Percentiles rank a stretch among this genome's conserved stretches.
phyloP scores from a whole-genome alignment of 192 early-diverging fungal genomes.

The Obelidium mucronatum region DNA sequence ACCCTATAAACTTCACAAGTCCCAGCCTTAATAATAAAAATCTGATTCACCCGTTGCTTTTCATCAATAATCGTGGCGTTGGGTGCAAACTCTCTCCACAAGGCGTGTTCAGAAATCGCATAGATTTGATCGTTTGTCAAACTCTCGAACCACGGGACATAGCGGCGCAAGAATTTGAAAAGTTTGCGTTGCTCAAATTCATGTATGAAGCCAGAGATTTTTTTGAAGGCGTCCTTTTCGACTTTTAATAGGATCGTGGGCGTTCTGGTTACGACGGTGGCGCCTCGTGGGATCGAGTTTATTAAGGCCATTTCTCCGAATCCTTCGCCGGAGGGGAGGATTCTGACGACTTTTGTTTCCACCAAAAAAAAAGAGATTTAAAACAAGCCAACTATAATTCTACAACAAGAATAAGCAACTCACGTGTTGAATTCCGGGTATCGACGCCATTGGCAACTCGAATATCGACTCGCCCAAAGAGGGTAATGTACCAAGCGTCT shows the following conservation, averaged over 20 bases:
- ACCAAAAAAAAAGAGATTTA: neutral
- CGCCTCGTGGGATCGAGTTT: neutral
- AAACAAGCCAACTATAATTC: too few species aligned
- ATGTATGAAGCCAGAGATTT: conserved; percentile 5
- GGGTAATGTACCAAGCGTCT: conserved; percentile 29
- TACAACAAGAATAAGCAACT: too few species aligned
- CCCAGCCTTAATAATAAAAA: conserved; percentile 16
- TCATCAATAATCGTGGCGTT: conserved; percentile 15
- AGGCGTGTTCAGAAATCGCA: neutral
- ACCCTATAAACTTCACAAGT: neutral
- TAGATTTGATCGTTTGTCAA: neutral
- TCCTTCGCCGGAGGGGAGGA: conserved; percentile 1
- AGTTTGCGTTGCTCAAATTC: conserved; percentile 18
- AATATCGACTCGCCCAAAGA: conserved; percentile 13
- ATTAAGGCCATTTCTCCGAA: conserved; percentile 27
- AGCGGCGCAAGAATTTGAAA: conserved; percentile 11
- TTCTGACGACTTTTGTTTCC: conserved; percentile 8
- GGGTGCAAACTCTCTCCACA: conserved; percentile 1
- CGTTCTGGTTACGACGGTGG: conserved; percentile 8
- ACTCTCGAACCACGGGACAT: conserved; percentile 10
- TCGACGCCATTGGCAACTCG: conserved; percentile 8
- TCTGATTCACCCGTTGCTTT: conserved; percentile 12
- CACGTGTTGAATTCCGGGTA: neutral
- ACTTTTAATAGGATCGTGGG: neutral
- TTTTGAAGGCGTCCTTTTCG: neutral